Base-by-base conservation (phyloP, 2,329 filamentous ascomycete genomes). In the Colletotrichum sp. region DNA sequence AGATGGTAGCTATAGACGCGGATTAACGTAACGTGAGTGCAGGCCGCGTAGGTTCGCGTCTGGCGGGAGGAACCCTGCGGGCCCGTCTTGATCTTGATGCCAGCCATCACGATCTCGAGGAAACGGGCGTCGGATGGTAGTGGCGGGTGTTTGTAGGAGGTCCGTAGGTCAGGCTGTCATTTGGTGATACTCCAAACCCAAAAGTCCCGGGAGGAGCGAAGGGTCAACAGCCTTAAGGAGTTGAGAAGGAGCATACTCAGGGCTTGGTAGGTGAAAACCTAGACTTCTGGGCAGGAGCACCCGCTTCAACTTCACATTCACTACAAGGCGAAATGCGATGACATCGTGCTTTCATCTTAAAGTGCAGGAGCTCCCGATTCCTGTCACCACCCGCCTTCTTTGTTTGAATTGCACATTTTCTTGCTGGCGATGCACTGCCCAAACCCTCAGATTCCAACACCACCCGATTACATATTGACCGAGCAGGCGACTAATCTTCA, bases 1-100 rank as follows among this genome's bases (percentile, higher is more conserved):
- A 87, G 82, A 32, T 87, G 81, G 24, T 84, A 74, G 39, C 89
- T 89, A 79, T 92, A 94, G 60, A 95, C 83, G 32, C 93, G 91
- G 12, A 91, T 90, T 89, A 95, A 93, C 71, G 89, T 92, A 61
- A 92, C 84, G 81, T 96, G 94, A 4, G 92, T 94, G 83, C 94
- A 96, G 7, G 72, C 26, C 12, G 72, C 74, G 24, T 52, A 67
- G 26, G 60, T 24, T 7, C 74, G 74, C 60, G 66, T 26, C 30
- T 26, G 65, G 7, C 39, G 65, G 30, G 28, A 52, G 43, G 43
- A 52, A 52, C 43, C n/a, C 18, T 36, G 10, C 13, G 59, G 26
- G 26, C 69, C 60, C 6, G 74, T 28, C 39, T 72, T 32, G 71
- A 75, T 75, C 66, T 26, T 70, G 66, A 59, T 71, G 61, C n/a